Base-by-base conservation (phyloP, 306 rosid species). In the Glycine tomentella region DNA sequence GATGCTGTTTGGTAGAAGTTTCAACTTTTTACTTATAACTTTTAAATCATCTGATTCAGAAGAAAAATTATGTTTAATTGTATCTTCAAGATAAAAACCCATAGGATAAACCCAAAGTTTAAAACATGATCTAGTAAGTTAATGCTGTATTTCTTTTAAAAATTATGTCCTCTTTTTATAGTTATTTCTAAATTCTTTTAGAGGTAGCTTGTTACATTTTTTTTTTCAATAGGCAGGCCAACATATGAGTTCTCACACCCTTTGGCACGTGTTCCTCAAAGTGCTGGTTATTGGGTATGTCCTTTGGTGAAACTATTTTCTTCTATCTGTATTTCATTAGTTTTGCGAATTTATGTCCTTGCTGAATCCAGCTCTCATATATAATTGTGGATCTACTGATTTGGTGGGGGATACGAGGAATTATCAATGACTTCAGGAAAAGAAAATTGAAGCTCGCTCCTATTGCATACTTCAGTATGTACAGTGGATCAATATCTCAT, bases 381-480 rank as follows among this genome's bases (percentile, higher is more conserved):
- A 64, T 94, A 73, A 71, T 92, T 80, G 98, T 90, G 84, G 95
- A 94, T 83, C 87, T 90, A 69, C 73, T 94, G 84, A 86, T 94
- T 83, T 94, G 98, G 97, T 94, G 97, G 98, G 91, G 97, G 72
- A 88, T 92, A 38, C 88, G 97, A 87, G 92, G 91, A 69, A 87
- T 87, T 62, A 89, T 94, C 71, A 94, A 94, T 79, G 93, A 90
- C 90, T 94, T 94, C 91, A 89, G 98, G 83, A 90, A 86, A 80
- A 88, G 82, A 82, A 94, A 87, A 87, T 83, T 94, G 89, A 94
- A 92, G 85, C 97, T 92, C 76, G 57, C 93, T 86, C 95, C 98
- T 75, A 88, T 92, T 86, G 97, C 98, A 64, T 94, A 94, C 90
- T 89, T 93, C 82, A 93, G 93, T 77, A 89, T 85, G 25, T 93